Evolutionary conservation across 2,329 filamentous ascomycete species (phyloP), one percentile per base, ranked within the genome.

Genomic region (Alternaria alternata): DNA sequence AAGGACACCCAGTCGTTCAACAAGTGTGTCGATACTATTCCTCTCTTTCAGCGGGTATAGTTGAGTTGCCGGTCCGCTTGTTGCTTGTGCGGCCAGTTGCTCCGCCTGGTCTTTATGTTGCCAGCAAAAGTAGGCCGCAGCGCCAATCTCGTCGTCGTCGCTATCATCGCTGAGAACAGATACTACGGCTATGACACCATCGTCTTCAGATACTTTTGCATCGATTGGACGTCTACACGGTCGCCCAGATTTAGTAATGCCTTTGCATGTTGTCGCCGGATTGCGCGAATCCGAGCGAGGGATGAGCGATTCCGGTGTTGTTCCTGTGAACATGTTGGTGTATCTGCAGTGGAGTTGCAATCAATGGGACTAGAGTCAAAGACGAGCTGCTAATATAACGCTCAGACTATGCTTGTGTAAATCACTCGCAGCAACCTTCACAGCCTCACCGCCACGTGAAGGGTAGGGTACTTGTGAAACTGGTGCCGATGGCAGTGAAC

Each of bases 71-170:
- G 73, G 70, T 16, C 69, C 67, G 5, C 62, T 57, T 7, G 61
- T 59, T n/a, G 60, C 59, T 24, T 57, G 57, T 14, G 65, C 59
- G 74, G 57, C 70, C 14, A 81, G 58, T 12, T 69, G 74, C 54
- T 81, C 75, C 3, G 92, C 92, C 78, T 99, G 95, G 58, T 95
- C 92, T 75, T 92, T 94, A 81, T 99, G 95, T 77, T 97, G 93
- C 91, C 92, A 97, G 83, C 94, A 98, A 80, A 93, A 97, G 51
- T 89, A 86, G n/a, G 80, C 83, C 5, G 79, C 78, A 59, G 89
- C 87, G 34, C 80, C 83, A 62, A 88, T 85, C 48, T 87, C 84
- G 57, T 82, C 80, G 2, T 86, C 84, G 61, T 88, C 84, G 51
- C 70, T 68, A 41, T 75, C 73, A 34, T 76, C 72, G 36, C 65